Evolutionary conservation across 225 moss, liverwort and hornwort genomes (phyloP), one percentile per base, ranked within the genome.

Genomic region (Antitrichia curtipendula): DNA sequence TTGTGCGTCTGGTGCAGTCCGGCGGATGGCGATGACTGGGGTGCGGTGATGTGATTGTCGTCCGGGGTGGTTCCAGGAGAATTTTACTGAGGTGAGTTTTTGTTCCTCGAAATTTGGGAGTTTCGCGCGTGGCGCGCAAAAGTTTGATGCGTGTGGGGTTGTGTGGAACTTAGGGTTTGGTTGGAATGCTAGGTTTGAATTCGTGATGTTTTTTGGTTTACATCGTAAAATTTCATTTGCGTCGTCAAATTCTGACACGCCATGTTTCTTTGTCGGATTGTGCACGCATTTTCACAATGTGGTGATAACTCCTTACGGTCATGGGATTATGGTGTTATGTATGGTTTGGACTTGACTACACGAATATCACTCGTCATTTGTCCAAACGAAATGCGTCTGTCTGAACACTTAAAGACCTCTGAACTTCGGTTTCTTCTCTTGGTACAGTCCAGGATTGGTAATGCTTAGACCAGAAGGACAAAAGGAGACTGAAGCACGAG

Each of bases 91-190:
- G 80, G 91, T 84, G 84, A 41, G 83, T 75, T 61, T 85, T 53
- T 59, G 68, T 82, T 64, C 8, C 50, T 83, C 25, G 73, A 79
- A 80, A 86, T 68, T 86, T 65, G 78, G 43, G 78, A 68, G 50
- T 84, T 79, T 49, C 50, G 41, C 53, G 54, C 50, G 28, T 82
- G 54, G 60, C 82, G 69, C 66, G 49, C 65, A 28, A 64, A 49
- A 50, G 50, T 64, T 78, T 82, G 40, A 78, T 21, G 64, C 50
- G 19, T 50, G 73, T 56, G 43, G 73, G 59, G 66, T 41, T 88
- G 21, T 59, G 38, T 7, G 59, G 7, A 61, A 58, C n/a, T 49
- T 91, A 91, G 91, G 91, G 87, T 91, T 91, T 89, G 56, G 18
- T 59, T 34, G 41, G 57, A 63, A 49, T 59, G 41, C 41, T 56